Evolutionary conservation across 116 monocot species (phyloP), one percentile per base, ranked within the genome.

Genomic region (Papilionanthe hybrid): DNA sequence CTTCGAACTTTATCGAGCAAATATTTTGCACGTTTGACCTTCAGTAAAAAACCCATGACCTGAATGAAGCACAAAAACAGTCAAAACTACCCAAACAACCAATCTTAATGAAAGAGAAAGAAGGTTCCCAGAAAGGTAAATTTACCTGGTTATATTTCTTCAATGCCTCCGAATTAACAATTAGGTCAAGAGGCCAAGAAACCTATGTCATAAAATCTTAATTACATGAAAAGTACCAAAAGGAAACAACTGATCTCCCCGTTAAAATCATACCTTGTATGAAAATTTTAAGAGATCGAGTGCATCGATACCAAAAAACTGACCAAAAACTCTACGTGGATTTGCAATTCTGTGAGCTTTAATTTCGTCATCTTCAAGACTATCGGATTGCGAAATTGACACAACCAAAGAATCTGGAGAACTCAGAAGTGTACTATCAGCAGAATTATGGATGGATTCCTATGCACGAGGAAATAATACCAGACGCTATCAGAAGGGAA

Each of bases 121-220:
- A 13, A 56, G 81, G 45, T 37, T 44, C 57, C 76, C 50, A 75
- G 13, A 28, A 63, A 17, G 5, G 67, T 76, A 63, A 56, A 8
- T 30, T 37, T 83, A 93, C 98, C 91, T 91, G 98, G 81, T 94
- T 94, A 81, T 98, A 98, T 78, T 98, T 98, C 80, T 86, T 91
- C n/a, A 98, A 84, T 80, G 93, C 91, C 50, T 92, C 98, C 22
- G 42, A 65, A 83, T 98, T 98, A 49, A 89, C 88, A 76, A 98
- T 98, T 12, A 98, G 87, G 57, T 98, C 91, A 66, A 98, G 94
- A 57, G 98, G 98, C 98, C 94, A 98, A 23, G 98, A 87, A 66
- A 94, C 94, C 98, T 98, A 82, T 53, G 77, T 79, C 45, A 83
- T 57, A 23, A 79, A 67, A 56, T 55, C 37, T 9, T 63, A 12